Evolutionary conservation across 1,139 yeast genomes (phyloP).

Genomic region (Zygosaccharomyces sapae): DNA sequence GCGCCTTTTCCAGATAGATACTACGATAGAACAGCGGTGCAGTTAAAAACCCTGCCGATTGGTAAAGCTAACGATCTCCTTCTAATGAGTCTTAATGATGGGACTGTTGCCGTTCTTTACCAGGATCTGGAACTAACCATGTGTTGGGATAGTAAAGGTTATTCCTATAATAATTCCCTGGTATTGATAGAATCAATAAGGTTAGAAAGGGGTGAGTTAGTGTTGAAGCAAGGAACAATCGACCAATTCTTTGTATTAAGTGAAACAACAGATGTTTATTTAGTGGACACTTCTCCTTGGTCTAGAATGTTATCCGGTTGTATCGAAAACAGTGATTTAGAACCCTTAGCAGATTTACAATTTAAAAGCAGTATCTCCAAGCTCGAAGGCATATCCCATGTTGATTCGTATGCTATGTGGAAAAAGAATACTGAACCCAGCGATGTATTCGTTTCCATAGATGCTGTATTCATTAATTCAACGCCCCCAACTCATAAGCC

Average conservation of each 20-base stretch:
- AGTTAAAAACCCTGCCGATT: slow-evolving; percentile 34
- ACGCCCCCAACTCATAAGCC: background rate
- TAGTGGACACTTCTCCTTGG: slow-evolving; percentile 23
- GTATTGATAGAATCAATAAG: slow-evolving; percentile 21
- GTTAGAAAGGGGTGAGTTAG: slow-evolving; percentile 10
- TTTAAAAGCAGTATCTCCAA: slow-evolving; percentile 17
- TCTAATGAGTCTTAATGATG: slow-evolving; percentile 23
- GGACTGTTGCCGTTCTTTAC: slow-evolving; percentile 27
- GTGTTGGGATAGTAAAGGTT: slow-evolving; percentile 27
- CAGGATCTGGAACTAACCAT: slow-evolving; percentile 33
- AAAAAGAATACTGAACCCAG: slow-evolving; percentile 12
- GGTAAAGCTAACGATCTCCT: slow-evolving; percentile 28
- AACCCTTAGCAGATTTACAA: slow-evolving; percentile 14
- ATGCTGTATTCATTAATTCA: slow-evolving; percentile 1
- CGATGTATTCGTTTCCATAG: slow-evolving; percentile 14
- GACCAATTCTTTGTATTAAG: slow-evolving; percentile 18
- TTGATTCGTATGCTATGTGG: slow-evolving; percentile 17
- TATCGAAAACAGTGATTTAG: slow-evolving; percentile 23
- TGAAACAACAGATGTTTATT: slow-evolving; percentile 5
- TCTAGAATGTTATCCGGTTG: slow-evolving; percentile 19
- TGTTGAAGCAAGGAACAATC: background rate
- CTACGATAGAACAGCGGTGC: slow-evolving; percentile 43
- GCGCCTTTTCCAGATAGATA: slow-evolving; percentile 49
- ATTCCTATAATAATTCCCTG: slow-evolving; percentile 25
- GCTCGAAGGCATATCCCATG: slow-evolving; percentile 7